Evolutionary conservation across 148 eudicot species (phyloP).

Genomic region (Camellia sinensis): DNA sequence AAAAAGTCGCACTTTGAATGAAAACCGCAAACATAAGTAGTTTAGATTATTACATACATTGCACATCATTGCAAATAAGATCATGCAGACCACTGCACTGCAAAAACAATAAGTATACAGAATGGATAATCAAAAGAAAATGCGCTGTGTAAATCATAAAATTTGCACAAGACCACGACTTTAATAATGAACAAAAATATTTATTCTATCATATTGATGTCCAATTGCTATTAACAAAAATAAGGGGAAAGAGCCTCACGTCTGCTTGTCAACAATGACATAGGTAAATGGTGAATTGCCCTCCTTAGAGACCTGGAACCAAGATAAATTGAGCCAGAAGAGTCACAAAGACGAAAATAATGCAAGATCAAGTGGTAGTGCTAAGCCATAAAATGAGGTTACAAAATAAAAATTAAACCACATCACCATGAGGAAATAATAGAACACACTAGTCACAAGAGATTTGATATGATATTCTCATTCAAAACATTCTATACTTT

Average conservation of each 20-base stretch:
- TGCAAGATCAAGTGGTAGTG: background rate
- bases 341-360: slow-evolving; percentile 5
- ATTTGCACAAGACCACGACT: background rate
- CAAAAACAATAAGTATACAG: background rate
- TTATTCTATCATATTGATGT: background rate
- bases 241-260: slow-evolving; percentile 35
- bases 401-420: background rate
- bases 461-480: background rate
- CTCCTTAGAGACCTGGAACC: slow-evolving; percentile 80
- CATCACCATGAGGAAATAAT: background rate
- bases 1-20: too few species aligned
- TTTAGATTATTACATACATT: background rate
- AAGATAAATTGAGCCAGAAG: slow-evolving; percentile 16
- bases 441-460: background rate
- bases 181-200: slow-evolving; percentile 9
- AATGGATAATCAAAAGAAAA: slow-evolving; percentile 4
- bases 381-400: background rate
- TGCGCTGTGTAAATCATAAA: background rate
- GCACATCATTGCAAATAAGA: background rate
- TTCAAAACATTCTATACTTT: background rate
- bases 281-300: slow-evolving; percentile 96
- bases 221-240: background rate
- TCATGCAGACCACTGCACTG: background rate
- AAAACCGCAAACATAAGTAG: background rate
- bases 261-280: slow-evolving; percentile 84